A percentile compares a stretch with the other conserved stretches of the same genome.
Evolutionary conservation across 2,329 filamentous ascomycete genomes (phyloP).

Genomic region (Aspergillus pseudonomiae): DNA sequence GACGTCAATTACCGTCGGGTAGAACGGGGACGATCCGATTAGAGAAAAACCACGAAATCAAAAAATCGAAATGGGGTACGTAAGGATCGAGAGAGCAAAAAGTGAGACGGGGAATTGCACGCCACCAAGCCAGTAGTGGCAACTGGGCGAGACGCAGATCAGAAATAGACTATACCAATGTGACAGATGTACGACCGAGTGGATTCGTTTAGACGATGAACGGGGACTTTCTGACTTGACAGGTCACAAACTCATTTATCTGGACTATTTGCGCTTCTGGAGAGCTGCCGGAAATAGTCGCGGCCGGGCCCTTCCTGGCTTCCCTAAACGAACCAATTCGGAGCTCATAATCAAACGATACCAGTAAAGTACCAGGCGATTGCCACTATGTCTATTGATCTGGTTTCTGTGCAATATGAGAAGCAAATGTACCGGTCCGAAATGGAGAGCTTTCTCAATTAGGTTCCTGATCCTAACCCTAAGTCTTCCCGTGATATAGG

Average conservation of each 20-base stretch:
- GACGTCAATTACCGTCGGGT: background rate
- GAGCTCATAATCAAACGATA: background rate
- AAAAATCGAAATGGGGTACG: background rate
- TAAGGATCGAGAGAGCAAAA: background rate
- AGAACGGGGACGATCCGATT: background rate
- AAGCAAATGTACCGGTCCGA: background rate
- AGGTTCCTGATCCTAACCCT: background rate
- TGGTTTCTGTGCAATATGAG: background rate
- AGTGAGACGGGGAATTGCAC: constrained; percentile 6
- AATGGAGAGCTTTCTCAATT: background rate
- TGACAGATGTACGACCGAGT: constrained; percentile 22
- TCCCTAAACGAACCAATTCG: background rate
- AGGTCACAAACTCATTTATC: constrained; percentile 5
- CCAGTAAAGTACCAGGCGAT: too few relatives aligned
- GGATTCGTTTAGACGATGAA: constrained; percentile 2
- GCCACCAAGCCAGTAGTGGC: constrained; percentile 6
- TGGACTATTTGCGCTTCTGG: background rate
- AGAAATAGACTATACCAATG: constrained; percentile 11
- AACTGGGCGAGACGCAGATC: constrained; percentile 13
- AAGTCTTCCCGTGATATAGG: background rate
- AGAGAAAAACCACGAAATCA: background rate
- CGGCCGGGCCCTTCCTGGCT: background rate
- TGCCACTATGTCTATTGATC: too few relatives aligned
- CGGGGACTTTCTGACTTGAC: background rate
- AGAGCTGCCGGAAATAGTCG: background rate